Evolutionary conservation across 2,329 filamentous ascomycete species (phyloP), one percentile per base, ranked within the genome.

Genomic region (Aphanocladium album): DNA sequence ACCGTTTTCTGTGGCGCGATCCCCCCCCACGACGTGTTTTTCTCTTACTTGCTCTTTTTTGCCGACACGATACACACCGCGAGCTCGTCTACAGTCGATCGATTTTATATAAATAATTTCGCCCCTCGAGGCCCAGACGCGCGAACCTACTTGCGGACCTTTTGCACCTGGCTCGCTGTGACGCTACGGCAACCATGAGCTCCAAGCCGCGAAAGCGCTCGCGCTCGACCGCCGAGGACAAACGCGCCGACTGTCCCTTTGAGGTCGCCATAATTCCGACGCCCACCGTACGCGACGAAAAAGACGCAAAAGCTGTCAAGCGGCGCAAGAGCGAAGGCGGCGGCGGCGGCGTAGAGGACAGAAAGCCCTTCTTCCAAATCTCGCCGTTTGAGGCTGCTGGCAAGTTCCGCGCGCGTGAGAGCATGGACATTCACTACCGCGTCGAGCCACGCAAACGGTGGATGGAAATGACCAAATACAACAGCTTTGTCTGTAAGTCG

Each of bases 381-480:
- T 82, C 81, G 45, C 82, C 82, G 21, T 85, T 85, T 69, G 71
- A 77, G 55, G 82, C 82, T 12, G 73, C 73, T 39, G 83, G 83
- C 68, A 79, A 77, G 65, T 84, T 85, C 72, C 83, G 79, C 67
- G 78, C 77, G 0, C 73, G 79, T 66, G 78, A 81, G 63, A 80
- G 76, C 30, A 77, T 85, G 79, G 81, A 84, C 63, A 71, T 83
- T 12, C 76, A 81, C 67, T 85, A 84, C 64, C 75, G 77, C 25
- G 79, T 85, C 35, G 77, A 80, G 57, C 82, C 82, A 4, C 73
- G 76, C 27, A 78, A 80, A 69, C 75, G 76, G 66, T 85, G 83
- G 83, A 73, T 77, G 27, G 80, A 83, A 55, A 85, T 85, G 82
- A 84, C 82, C 61, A 74, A 81, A 57, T 85, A 85, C 68, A 85